These are phyloP conservation scores for Pouteria glomerata DNA, from an alignment of 148 eudicot genomes.

Conservation along the genomic window DNA sequence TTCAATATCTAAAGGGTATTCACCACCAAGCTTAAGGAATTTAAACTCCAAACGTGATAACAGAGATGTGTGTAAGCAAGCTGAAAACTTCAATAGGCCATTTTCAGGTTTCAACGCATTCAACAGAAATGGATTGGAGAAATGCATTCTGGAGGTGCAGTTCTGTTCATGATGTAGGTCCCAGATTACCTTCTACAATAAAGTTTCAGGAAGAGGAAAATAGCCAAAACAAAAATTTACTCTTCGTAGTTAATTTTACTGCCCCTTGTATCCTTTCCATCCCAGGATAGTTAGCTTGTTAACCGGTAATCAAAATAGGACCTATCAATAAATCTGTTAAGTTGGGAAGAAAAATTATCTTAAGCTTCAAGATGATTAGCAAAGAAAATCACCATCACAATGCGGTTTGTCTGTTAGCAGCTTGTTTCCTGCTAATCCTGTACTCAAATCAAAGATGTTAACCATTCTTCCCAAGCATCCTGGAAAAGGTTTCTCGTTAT, in stretches of 20 bases:
- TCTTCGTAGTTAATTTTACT: too few relatives aligned
- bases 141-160: not conserved
- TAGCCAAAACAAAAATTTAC: not conserved
- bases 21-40: not conserved
- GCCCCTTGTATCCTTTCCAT: not conserved
- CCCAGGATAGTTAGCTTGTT: not conserved
- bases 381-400: conserved; percentile 52
- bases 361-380: not conserved
- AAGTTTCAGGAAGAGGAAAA: not conserved
- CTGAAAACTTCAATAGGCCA: not conserved
- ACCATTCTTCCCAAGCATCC: conserved; percentile 93
- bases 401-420: conserved; percentile 81
- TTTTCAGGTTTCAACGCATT: not conserved
- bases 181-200: conserved; percentile 1
- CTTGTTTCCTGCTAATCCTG: conserved; percentile 52
- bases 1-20: too few relatives aligned
- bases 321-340: not conserved
- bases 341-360: not conserved
- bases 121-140: not conserved
- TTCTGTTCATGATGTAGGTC: not conserved
- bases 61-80: not conserved
- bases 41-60: not conserved
- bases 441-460: conserved; percentile 68
- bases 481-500: conserved; percentile 44
- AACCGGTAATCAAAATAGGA: not conserved